Evolutionary conservation across 768 basidiomycete genomes (phyloP).

Genomic region (Tremella fuciformis): DNA sequence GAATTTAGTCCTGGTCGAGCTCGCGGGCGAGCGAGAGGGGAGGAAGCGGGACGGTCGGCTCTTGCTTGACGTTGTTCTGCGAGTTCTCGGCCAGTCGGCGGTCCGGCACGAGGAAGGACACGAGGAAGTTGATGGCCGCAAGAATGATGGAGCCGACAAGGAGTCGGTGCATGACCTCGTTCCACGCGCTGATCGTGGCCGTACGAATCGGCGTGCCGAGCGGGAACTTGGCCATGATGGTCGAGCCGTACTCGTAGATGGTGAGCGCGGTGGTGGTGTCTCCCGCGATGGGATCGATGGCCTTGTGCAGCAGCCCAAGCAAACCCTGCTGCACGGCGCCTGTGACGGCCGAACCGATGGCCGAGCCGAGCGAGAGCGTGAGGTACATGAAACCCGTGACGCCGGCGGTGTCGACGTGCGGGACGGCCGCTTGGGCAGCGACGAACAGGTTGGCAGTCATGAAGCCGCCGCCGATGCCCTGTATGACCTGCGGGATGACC

Average conservation of each 20-base stretch:
- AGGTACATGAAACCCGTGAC: conserved; percentile 9
- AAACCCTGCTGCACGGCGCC: conserved; percentile 7
- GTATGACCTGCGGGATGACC: conserved; percentile 11
- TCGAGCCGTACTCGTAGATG: conserved; percentile 3
- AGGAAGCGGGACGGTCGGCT: not conserved
- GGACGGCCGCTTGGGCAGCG: conserved; percentile 4
- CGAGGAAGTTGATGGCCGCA: not conserved
- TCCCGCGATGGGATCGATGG: conserved; percentile 5
- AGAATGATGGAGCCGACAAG: conserved; percentile 3
- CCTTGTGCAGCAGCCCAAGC: not conserved
- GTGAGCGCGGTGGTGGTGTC: not conserved
- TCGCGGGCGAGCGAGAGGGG: conserved; percentile 1
- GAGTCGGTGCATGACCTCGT: conserved; percentile 4
- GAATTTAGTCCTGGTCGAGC: conserved; percentile 1
- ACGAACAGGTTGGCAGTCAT: conserved; percentile 10
- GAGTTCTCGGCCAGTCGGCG: not conserved
- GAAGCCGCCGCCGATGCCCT: conserved; percentile 10
- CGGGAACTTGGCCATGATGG: conserved; percentile 1
- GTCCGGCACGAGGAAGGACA: not conserved
- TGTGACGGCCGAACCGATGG: conserved; percentile 5
- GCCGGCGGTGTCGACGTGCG: not conserved
- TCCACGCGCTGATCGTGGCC: conserved; percentile 2
- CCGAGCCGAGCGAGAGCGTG: conserved; percentile 1
- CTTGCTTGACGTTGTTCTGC: conserved; percentile 6
- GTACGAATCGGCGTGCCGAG: conserved; percentile 4